A percentile compares a stretch with the other conserved stretches of the same genome.
Conservation (phyloP, 2,329 filamentous ascomycete genomes). For the Aspergillus sp. region DNA sequence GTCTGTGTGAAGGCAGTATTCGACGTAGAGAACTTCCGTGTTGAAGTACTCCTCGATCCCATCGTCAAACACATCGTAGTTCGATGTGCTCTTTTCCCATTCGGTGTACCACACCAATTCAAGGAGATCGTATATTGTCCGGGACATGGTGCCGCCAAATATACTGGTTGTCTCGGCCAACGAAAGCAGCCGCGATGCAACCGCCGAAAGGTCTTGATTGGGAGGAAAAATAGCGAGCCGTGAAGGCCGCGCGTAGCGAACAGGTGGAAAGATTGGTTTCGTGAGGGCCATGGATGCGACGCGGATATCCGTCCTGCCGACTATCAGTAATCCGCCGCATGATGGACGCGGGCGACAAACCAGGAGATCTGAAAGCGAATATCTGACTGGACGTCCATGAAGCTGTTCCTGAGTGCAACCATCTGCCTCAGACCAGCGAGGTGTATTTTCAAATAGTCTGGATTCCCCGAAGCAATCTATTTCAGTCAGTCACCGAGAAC, state of each 20-base stretch:
- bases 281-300: conserved; percentile 30
- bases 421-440: conserved; percentile 32
- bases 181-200: conserved; percentile 25
- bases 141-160: conserved; percentile 21
- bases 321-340: conserved; percentile 2
- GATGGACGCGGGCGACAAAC: conserved; percentile 10
- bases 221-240: conserved; percentile 21
- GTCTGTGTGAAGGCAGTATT: conserved; percentile 28
- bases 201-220: conserved; percentile 18
- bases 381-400: conserved; percentile 28
- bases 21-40: conserved; percentile 29
- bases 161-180: conserved; percentile 26
- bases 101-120: conserved; percentile 30
- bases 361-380: conserved; percentile 33
- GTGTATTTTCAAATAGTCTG: conserved; percentile 31
- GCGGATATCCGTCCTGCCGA: conserved; percentile 31
- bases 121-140: conserved; percentile 25
- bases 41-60: conserved; percentile 33
- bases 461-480: conserved; percentile 31
- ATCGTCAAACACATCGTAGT: conserved; percentile 22
- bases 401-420: conserved; percentile 28
- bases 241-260: conserved; percentile 25
- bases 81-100: conserved; percentile 23
- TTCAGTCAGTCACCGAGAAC: too few relatives aligned
- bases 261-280: conserved; percentile 30